Percentiles rank a stretch among this genome's conserved stretches.
Conservation (phyloP, 257 asterid species). For the Jasminum sambac region DNA sequence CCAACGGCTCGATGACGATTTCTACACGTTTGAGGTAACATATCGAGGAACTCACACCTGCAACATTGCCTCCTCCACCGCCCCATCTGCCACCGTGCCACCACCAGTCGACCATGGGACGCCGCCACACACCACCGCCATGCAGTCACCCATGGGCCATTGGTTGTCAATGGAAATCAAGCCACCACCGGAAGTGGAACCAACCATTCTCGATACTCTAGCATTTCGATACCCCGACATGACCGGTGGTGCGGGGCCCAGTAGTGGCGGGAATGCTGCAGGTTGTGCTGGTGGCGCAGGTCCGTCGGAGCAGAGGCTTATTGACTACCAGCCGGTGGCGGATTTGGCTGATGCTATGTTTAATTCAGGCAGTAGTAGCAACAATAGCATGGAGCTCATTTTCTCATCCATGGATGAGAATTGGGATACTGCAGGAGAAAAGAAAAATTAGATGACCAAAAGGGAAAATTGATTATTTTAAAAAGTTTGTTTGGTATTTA, state of each 20-base stretch:
- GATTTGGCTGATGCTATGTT: conserved; percentile 88
- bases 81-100: conserved; percentile 52
- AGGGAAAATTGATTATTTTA: neutral
- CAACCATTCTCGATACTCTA: neutral
- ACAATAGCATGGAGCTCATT: conserved; percentile 71
- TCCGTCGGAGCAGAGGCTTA: conserved; percentile 29
- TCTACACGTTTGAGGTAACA: conserved; percentile 61
- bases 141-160: conserved; percentile 27
- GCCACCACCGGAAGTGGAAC: conserved; percentile 9
- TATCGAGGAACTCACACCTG: conserved; percentile 71
- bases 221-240: neutral
- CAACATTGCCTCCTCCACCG: conserved; percentile 61
- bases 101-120: conserved; percentile 24
- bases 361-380: conserved; percentile 75
- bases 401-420: conserved; percentile 67
- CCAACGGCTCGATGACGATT: conserved; percentile 65
- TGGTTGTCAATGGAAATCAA: conserved; percentile 71
- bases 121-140: conserved; percentile 28
- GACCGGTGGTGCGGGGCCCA: neutral
- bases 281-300: conserved; percentile 14
- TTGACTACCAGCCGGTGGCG: conserved; percentile 55
- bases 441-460: conserved; percentile 34
- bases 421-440: conserved; percentile 55
- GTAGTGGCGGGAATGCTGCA: conserved; percentile 16
- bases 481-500: neutral